These are phyloP conservation scores for Candida chilensis DNA, from an alignment of 805 yeast species.

Conservation along the genomic window DNA sequence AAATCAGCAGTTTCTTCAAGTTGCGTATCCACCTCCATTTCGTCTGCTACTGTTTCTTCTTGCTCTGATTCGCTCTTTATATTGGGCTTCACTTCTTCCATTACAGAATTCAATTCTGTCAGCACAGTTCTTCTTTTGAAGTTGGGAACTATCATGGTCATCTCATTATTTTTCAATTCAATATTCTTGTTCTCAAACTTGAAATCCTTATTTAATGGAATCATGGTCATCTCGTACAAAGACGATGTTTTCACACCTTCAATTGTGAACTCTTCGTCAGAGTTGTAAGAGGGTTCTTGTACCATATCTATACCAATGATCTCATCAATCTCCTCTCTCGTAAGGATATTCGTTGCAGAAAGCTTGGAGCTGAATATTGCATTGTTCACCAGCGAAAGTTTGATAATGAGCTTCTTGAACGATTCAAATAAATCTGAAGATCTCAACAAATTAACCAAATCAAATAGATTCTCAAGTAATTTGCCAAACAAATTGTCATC, in stretches of 20 bases:
- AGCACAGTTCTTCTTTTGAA: slow-evolving; percentile 6
- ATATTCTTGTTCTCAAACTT: slow-evolving; percentile 5
- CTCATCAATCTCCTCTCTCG: slow-evolving; percentile 20
- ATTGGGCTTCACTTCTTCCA: too few relatives aligned
- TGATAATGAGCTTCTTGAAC: slow-evolving; percentile 14
- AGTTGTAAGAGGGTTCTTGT: too few relatives aligned
- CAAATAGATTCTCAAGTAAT: slow-evolving; percentile 15
- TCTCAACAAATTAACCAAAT: slow-evolving; percentile 20
- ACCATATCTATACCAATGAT: slow-evolving; percentile 24
- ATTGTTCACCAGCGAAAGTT: slow-evolving; percentile 18
- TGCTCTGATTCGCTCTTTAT: slow-evolving; percentile 1
- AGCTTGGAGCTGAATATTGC: slow-evolving; percentile 15
- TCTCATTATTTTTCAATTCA: slow-evolving; percentile 13
- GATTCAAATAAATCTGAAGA: slow-evolving; percentile 15
- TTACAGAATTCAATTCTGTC: too few relatives aligned
- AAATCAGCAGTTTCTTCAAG: too few relatives aligned
- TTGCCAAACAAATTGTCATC: slow-evolving; percentile 18
- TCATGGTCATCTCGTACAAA: slow-evolving; percentile 5
- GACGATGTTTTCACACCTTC: slow-evolving; percentile 2
- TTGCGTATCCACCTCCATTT: slow-evolving; percentile 4
- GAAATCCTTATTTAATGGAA: slow-evolving; percentile 2
- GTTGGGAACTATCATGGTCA: slow-evolving; percentile 26
- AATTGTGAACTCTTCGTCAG: slow-evolving; percentile 1
- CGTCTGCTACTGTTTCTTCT: slow-evolving; percentile 3
- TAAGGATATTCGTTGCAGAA: slow-evolving; percentile 9